These are phyloP conservation scores for Murraya koenigii DNA, from an alignment of 345 rosid genomes.

Conservation along the genomic window DNA sequence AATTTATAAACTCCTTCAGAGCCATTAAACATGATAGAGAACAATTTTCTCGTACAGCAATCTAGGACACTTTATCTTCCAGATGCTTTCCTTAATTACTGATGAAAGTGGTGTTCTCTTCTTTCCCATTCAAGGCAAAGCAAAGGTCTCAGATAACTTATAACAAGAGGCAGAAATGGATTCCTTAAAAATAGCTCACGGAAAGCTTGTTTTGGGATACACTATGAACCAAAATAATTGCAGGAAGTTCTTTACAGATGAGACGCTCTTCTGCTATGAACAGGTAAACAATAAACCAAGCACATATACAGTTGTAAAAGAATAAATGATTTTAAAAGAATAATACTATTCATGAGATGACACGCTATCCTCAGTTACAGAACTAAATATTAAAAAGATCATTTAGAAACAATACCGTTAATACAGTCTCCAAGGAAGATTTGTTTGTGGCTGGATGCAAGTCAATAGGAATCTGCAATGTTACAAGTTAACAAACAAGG, in stretches of 20 bases:
- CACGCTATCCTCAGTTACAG: not conserved
- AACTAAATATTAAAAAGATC: constrained; percentile 9
- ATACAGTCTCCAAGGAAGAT: constrained; percentile 93
- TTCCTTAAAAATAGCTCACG: not conserved
- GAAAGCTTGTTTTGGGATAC: not conserved
- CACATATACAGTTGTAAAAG: not conserved
- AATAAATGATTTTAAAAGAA: not conserved
- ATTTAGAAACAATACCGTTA: constrained; percentile 64
- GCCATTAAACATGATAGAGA: not conserved
- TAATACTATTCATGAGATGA: not conserved
- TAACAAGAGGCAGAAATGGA: not conserved
- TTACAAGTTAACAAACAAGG: constrained; percentile 21
- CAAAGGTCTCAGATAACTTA: not conserved
- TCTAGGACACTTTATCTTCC: not conserved
- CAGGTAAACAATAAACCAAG: not conserved
- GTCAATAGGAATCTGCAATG: constrained; percentile 90
- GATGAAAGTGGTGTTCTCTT: not conserved
- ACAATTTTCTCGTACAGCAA: not conserved
- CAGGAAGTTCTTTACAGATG: not conserved
- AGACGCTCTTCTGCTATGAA: not conserved
- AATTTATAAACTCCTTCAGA: not conserved
- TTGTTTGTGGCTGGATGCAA: constrained; percentile 91
- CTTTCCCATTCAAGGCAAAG: not conserved
- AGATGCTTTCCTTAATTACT: not conserved
- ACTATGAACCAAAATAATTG: not conserved